These are phyloP conservation scores for Chlorophyllum brunneum DNA, from an alignment of 768 basidiomycete species.

Conservation along the genomic window DNA sequence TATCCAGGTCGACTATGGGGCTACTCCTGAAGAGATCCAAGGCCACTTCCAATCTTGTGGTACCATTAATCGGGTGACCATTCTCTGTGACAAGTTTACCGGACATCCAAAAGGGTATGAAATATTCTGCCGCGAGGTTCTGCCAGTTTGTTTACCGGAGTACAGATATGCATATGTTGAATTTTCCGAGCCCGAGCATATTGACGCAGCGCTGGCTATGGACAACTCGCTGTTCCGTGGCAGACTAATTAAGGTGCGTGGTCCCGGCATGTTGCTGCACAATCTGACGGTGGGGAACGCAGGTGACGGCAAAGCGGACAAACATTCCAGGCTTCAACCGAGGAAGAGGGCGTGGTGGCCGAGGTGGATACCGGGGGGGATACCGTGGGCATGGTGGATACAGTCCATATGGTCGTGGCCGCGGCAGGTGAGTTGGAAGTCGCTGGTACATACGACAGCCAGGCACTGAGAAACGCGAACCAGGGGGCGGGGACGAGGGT, in stretches of 20 bases:
- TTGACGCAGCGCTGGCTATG: constrained; percentile 87
- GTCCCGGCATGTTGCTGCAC: constrained; percentile 2
- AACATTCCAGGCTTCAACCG: constrained; percentile 92
- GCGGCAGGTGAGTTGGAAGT: constrained; percentile 61
- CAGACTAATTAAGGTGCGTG: constrained; percentile 78
- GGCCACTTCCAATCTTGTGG: constrained; percentile 96
- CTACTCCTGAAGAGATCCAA: constrained; percentile 98
- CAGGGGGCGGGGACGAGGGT: constrained; percentile 68
- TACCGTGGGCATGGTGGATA: constrained; percentile 49
- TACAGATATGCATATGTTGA: constrained; percentile 96
- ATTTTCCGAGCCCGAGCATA: constrained; percentile 89
- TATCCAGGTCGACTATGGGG: constrained; percentile 88
- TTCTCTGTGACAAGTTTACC: constrained; percentile 99
- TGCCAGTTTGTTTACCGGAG: neutral
- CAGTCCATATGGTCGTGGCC: constrained; percentile 58
- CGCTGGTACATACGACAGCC: neutral
- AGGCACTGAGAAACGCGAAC: neutral
- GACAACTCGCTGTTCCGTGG: constrained; percentile 97
- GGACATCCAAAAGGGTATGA: constrained; percentile 96
- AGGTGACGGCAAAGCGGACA: constrained; percentile 96
- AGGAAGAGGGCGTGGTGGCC: constrained; percentile 63
- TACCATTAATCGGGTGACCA: constrained; percentile 97
- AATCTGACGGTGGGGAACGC: neutral
- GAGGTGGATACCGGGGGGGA: constrained; percentile 57
- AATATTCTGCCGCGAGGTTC: neutral